These are phyloP conservation scores for Myxozyma lipomycoides DNA, from an alignment of 805 yeast species.

Conservation along the genomic window DNA sequence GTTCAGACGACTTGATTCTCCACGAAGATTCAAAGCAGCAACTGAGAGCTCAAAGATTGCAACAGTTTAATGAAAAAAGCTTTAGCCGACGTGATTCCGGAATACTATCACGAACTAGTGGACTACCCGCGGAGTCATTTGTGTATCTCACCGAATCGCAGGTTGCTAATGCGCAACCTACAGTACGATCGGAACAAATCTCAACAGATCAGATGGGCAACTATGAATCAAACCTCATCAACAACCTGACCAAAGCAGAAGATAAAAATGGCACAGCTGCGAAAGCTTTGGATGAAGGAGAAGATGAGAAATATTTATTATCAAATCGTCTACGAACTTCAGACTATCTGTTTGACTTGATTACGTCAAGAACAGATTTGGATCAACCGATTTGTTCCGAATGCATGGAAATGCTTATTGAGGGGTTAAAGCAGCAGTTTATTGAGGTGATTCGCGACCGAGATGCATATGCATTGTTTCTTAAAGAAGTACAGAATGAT, in stretches of 20 bases:
- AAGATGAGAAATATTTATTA: background rate
- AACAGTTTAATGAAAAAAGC: background rate
- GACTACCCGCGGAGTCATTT: constrained; percentile 1
- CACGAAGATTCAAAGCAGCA: background rate
- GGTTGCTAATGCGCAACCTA: constrained; percentile 9
- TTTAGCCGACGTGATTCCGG: background rate
- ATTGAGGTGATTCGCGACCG: constrained; percentile 73
- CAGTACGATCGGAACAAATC: background rate
- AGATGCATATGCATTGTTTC: constrained; percentile 68
- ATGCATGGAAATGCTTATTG: constrained; percentile 65
- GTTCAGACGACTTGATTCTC: background rate
- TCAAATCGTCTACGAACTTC: constrained; percentile 33
- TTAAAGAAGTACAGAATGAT: constrained; percentile 54
- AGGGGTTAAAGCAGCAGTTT: constrained; percentile 62
- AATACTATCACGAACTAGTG: background rate
- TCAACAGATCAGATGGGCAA: background rate
- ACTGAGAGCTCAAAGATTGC: background rate
- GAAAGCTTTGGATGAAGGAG: background rate
- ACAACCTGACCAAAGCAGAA: background rate
- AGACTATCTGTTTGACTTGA: constrained; percentile 62
- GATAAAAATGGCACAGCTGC: background rate
- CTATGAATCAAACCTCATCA: background rate
- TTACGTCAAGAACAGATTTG: constrained; percentile 68
- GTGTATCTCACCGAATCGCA: constrained; percentile 5
- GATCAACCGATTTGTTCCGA: constrained; percentile 87